Evolutionary conservation across 129 eudicot genomes (phyloP).

Genomic region (Helianthus tuberosus): DNA sequence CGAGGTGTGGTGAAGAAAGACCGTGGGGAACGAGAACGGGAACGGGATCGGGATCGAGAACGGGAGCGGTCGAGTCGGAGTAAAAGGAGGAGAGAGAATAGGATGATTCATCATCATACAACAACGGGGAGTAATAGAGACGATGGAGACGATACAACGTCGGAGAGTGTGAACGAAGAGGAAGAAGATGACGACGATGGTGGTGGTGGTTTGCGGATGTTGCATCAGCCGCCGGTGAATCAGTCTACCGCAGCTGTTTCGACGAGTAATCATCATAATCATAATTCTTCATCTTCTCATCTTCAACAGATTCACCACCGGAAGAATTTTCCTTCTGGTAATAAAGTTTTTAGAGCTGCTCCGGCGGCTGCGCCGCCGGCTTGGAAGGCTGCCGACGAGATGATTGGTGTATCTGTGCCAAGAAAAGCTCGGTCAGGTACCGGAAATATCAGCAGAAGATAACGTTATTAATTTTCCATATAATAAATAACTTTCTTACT

Average conservation of each 20-base stretch:
- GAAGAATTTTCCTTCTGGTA: constrained; percentile 61
- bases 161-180: constrained; percentile 80
- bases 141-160: constrained; percentile 72
- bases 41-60: constrained; percentile 39
- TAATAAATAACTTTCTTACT: constrained; percentile 4
- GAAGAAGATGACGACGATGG: constrained; percentile 69
- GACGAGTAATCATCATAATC: constrained; percentile 42
- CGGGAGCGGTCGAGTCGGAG: constrained; percentile 65
- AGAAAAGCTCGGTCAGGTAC: constrained; percentile 97
- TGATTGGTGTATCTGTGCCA: constrained; percentile 88
- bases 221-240: constrained; percentile 42
- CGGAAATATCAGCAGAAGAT: not conserved
- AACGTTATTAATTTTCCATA: not conserved
- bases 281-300: constrained; percentile 25
- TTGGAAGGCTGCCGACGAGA: constrained; percentile 86
- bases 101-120: constrained; percentile 38
- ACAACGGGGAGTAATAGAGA: constrained; percentile 38
- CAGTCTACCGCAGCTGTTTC: too few relatives aligned
- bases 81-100: constrained; percentile 63
- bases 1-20: constrained; percentile 67
- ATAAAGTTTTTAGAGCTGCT: constrained; percentile 38
- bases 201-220: constrained; percentile 44
- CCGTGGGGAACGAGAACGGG: constrained; percentile 44
- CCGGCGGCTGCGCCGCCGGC: constrained; percentile 54
- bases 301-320: constrained; percentile 44